Evolutionary conservation across 2,329 filamentous ascomycete species (phyloP).

Genomic region (Colletotrichum gigasporum): DNA sequence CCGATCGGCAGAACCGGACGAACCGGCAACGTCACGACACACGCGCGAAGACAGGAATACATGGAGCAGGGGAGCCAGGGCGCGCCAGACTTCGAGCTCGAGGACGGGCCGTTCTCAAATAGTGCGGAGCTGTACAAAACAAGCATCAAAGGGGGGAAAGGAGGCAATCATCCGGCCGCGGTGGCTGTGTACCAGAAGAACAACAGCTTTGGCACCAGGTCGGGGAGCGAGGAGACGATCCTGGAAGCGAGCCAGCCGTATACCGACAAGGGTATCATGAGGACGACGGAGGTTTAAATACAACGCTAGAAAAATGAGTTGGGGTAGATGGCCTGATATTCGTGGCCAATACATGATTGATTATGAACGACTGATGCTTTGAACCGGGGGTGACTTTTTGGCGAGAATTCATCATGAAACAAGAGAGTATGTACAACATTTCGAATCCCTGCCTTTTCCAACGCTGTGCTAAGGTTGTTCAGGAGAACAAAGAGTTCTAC

Average conservation of each 20-base stretch:
- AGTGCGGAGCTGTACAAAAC: not conserved
- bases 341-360: too few relatives aligned
- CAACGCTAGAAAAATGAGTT: conserved; percentile 4
- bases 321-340: too few relatives aligned
- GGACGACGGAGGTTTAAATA: conserved; percentile 20
- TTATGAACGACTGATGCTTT: too few relatives aligned
- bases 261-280: conserved; percentile 16
- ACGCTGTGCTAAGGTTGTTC: too few relatives aligned
- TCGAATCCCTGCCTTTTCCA: too few relatives aligned
- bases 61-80: conserved; percentile 18
- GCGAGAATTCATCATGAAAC: too few relatives aligned
- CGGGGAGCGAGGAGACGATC: conserved; percentile 24
- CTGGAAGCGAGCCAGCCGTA: not conserved
- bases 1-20: conserved; percentile 12
- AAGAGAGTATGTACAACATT: too few relatives aligned
- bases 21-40: not conserved
- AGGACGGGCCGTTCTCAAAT: not conserved
- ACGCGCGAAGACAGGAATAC: conserved; percentile 12
- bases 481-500: too few relatives aligned
- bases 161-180: not conserved
- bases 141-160: conserved; percentile 9
- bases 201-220: conserved; percentile 1
- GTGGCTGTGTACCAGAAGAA: conserved; percentile 11
- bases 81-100: conserved; percentile 19
- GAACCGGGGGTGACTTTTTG: too few relatives aligned